Evolutionary conservation across 352 stramenopile species (phyloP), one percentile per base, ranked within the genome.

Genomic region (Halophytophthora batemanensis): DNA sequence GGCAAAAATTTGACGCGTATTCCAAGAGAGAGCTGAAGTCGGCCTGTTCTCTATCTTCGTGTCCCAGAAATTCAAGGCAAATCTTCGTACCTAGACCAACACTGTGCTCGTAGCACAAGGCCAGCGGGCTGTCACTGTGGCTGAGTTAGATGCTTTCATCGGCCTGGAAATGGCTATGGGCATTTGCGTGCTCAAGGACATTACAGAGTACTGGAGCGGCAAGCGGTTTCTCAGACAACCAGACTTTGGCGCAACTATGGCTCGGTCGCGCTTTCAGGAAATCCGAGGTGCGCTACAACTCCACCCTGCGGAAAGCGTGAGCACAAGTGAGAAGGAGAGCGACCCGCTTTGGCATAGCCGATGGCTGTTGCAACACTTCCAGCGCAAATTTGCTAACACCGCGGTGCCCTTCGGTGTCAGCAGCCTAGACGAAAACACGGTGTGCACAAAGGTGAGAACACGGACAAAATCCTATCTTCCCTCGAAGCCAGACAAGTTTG

Each of bases 401-500:
- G 38, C 38, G 6, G 38, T 45, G 8, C 3, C 38, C 6, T n/a
- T 29, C 6, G 2, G 38, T 28, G 38, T 14, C 8, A 28, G 15
- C 15, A 45, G 38, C 17, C 1, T 45, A 5, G 17, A 45, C 38
- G 38, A 45, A 19, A 28, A 15, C 28, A 45, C 38, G 7, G 38
- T 45, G 15, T 13, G 38, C 5, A 28, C 38, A 4, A 45, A 45
- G 28, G 38, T 19, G 18, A 21, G 38, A 25, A 28, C 38, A 13
- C 12, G 15, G 28, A 33, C 45, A 11, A 50, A 19, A 18, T 19
- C 45, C 3, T 43, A 50, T 28, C 33, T 50, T 28, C 33, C 31
- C 11, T 37, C 45, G 15, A 50, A 50, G 33, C 45, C 31, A 1
- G 45, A 50, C 45, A 50, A 41, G 18, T 50, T 42, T 15, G 43